Conservation (phyloP, 192 early-diverging fungal species). For the Backusella parvicylindrica region DNA sequence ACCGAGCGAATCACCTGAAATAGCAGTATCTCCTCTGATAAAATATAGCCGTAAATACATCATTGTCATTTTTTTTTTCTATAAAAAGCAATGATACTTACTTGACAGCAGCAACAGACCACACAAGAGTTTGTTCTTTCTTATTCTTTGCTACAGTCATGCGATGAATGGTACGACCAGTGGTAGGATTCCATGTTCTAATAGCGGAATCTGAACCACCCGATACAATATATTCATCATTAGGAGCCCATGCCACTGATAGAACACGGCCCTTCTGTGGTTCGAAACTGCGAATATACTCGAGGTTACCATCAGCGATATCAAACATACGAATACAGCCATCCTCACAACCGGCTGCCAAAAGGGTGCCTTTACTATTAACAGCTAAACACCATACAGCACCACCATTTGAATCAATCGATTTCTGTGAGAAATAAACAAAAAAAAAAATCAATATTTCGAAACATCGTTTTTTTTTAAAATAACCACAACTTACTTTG, state of each 20-base stretch:
- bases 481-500: slow-evolving; percentile 36
- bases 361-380: slow-evolving; percentile 66
- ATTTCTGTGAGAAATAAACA: slow-evolving; percentile 31
- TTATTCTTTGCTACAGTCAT: slow-evolving; percentile 75
- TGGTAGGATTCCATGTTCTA: slow-evolving; percentile 61
- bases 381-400: slow-evolving; percentile 92
- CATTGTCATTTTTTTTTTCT: too few relatives aligned
- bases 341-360: slow-evolving; percentile 94
- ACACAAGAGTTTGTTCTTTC: slow-evolving; percentile 83
- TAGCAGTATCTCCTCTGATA: slow-evolving; percentile 62
- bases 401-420: slow-evolving; percentile 82
- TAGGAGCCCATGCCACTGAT: slow-evolving; percentile 81
- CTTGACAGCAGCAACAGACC: slow-evolving; percentile 68
- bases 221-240: slow-evolving; percentile 67
- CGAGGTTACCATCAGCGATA: slow-evolving; percentile 68
- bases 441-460: not conserved
- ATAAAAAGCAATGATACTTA: too few relatives aligned
- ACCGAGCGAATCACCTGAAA: slow-evolving; percentile 90
- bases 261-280: slow-evolving; percentile 70
- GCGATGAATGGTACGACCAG: slow-evolving; percentile 50
- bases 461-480: not conserved
- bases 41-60: not conserved
- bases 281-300: slow-evolving; percentile 67
- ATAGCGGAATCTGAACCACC: slow-evolving; percentile 84
- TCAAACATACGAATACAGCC: slow-evolving; percentile 86